Evolutionary conservation across 306 rosid species (phyloP).

Genomic region (Cucurbita argyrosperma): DNA sequence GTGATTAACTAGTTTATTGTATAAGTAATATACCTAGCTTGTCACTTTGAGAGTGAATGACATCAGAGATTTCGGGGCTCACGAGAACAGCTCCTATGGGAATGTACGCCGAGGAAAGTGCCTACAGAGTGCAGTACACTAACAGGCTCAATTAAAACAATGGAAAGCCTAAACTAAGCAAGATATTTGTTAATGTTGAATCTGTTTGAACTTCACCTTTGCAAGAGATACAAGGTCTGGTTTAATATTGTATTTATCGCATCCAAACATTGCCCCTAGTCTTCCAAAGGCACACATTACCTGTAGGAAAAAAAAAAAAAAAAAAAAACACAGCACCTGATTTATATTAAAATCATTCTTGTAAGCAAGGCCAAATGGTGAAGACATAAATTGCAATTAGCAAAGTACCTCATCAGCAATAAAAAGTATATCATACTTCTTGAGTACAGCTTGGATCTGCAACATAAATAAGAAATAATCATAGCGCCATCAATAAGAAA

Average conservation of each 20-base stretch:
- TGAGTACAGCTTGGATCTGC: constrained; percentile 83
- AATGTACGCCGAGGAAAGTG: constrained; percentile 80
- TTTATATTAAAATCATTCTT: not conserved
- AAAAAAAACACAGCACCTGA: not conserved
- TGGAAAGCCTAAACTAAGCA: not conserved
- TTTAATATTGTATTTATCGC: constrained; percentile 75
- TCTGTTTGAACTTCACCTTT: constrained; percentile 37
- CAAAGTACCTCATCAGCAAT: constrained; percentile 78
- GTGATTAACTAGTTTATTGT: not conserved
- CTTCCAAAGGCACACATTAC: constrained; percentile 96
- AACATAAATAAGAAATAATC: not conserved
- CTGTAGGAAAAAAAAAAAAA: constrained; percentile 16
- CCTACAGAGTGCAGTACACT: constrained; percentile 24
- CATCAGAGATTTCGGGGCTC: constrained; percentile 75
- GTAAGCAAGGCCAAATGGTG: not conserved
- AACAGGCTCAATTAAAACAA: not conserved
- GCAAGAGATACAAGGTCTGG: constrained; percentile 96
- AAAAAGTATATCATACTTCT: constrained; percentile 91
- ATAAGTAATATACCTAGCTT: constrained; percentile 50
- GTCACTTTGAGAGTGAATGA: constrained; percentile 69
- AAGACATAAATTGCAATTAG: constrained; percentile 3
- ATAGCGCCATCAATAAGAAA: not conserved
- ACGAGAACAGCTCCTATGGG: constrained; percentile 92
- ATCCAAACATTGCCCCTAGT: constrained; percentile 80
- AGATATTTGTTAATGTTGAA: not conserved